Base-by-base conservation (phyloP, 2,329 filamentous ascomycete genomes). In the Fusarium citri region DNA sequence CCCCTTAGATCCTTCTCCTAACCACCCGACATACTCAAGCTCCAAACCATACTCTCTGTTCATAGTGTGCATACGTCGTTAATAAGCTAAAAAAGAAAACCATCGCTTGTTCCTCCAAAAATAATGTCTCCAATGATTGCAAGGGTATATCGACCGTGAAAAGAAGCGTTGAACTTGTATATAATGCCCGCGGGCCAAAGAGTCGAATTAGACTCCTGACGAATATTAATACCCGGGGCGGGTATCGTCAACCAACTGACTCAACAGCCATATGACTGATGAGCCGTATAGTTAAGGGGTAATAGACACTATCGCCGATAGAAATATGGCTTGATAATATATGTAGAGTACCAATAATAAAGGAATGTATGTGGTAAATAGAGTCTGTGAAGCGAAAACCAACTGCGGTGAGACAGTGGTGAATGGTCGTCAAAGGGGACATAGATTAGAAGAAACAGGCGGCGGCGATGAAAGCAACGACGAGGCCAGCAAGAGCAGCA, bases 401-500 rank as follows among this genome's bases (percentile, higher is more conserved):
- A 72, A 59, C 66, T 74, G 74, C 53, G 46, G 66, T 49, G 47
- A 55, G 47, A 43, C 54, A 59, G 58, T 54, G 46, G 48, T 41
- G 40, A 37, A 46, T 59, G 58, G 56, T 51, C 42, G 64, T 55
- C 62, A 56, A 57, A 47, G 37, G 51, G 61, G 50, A 59, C 37
- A 54, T 62, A 50, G 43, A 66, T 73, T 77, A 87, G 68, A 84
- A 83, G 67, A 87, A 78, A 71, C 81, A 85, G 18, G 83, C 82
- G 26, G 86, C 83, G 25, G 85, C 87, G 31, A 88, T 80, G 46
- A 89, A 81, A 55, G 87, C 87, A 47, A 89, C 81, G 45, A 89
- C 79, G 23, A 89, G 80, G 47, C 87, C 86, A 10, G 82, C 86
- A 41, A 87, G 77, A 51, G 87, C 85, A 50, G 83, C 81, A 55